Base-by-base conservation (phyloP, 257 asterid genomes). In the Gentiana dahurica region DNA sequence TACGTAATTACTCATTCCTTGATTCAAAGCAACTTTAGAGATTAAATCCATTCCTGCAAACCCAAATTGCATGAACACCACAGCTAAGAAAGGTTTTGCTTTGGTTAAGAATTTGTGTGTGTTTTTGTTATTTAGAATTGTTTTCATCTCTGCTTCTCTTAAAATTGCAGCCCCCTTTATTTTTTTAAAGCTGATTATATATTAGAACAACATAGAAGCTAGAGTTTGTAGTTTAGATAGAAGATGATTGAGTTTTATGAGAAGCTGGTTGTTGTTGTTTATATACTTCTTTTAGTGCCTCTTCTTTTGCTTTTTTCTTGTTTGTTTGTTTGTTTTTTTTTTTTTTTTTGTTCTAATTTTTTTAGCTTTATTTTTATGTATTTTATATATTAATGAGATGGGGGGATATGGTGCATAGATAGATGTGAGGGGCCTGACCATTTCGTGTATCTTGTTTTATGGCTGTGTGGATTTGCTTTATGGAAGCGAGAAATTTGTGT, bases 1-100 rank as follows among this genome's bases (percentile, higher is more conserved):
- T 12, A 91, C 98, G 56, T 76, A 91, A 55, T 91, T 91, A 74
- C 97, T 91, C 98, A 91, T 91, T 35, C 98, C 98, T 59, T 87
- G 79, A 49, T 88, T 87, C 10, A 91, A 58, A 11, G 98, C 98
- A 35, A 79, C 90, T 74, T 91, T 91, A 12, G 94, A 76, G 39
- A 85, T 61, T 65, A 91, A 78, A 54, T 91, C 98, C 98, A 91
- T 91, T 32, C 98, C 98, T 0, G 97, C 90, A 34, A 87, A 10
- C 36, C 95, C 98, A 12, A 83, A 87, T 68, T 91, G 98, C 49
- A 91, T 65, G 65, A 91, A 91, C 24, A 83, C 54, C 11, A 87
- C 96, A 0, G 68, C 98, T 4, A 86, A 38, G 61, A 87, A 87
- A 3, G 98, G 97, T 49, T 83, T 91, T 34, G 74, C 69, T 62